Evolutionary conservation across 164 flowering plant genomes (phyloP).

Genomic region (Chimonanthus praecox): DNA sequence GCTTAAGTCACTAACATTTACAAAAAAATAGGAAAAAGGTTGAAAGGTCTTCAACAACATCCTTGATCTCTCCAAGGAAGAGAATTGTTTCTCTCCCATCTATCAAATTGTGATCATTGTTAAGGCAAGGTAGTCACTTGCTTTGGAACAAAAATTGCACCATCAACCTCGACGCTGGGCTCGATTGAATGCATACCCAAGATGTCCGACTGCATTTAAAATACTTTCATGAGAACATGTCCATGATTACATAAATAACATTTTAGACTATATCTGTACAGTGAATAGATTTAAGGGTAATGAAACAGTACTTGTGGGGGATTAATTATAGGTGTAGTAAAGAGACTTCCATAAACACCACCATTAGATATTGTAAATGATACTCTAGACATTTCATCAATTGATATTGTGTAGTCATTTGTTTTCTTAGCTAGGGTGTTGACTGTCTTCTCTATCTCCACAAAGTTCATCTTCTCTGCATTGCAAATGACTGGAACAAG

Average conservation of each 20-base stretch:
- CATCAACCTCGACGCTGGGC: conserved; percentile 86
- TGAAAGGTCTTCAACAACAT: too few relatives aligned
- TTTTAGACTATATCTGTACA: neutral
- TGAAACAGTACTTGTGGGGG: conserved; percentile 76
- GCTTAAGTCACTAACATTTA: too few relatives aligned
- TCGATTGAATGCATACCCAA: conserved; percentile 95
- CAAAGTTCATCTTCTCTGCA: conserved; percentile 86
- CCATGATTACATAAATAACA: neutral
- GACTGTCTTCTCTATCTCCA: conserved; percentile 84
- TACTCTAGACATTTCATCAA: conserved; percentile 99
- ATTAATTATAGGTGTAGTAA: conserved; percentile 97
- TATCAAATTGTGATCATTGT: conserved; percentile 84
- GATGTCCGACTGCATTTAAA: conserved; percentile 67
- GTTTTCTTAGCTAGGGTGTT: conserved; percentile 88
- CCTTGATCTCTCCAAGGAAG: conserved; percentile 91
- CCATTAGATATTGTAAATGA: conserved; percentile 97
- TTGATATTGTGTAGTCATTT: conserved; percentile 73
- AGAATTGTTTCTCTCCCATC: conserved; percentile 99
- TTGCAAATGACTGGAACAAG: conserved; percentile 92
- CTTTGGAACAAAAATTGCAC: conserved; percentile 72
- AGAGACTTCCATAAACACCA: conserved; percentile 92
- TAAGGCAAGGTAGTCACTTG: conserved; percentile 99
- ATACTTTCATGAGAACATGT: neutral
- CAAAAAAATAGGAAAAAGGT: too few relatives aligned
- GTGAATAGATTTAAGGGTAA: neutral